Conservation (phyloP, 164 flowering plant genomes). For the Kalanchoe fedtschenkoi region DNA sequence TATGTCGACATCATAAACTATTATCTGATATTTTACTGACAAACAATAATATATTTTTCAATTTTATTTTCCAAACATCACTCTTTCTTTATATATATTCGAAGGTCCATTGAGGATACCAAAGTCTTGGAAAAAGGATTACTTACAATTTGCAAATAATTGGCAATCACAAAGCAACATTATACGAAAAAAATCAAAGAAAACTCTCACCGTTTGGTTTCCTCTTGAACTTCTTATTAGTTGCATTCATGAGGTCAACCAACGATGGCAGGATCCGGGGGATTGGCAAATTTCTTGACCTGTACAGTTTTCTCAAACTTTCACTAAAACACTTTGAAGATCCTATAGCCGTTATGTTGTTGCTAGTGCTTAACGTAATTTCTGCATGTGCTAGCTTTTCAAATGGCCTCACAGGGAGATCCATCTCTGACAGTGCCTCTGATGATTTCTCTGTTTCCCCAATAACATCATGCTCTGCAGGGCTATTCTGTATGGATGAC, state of each 20-base stretch:
- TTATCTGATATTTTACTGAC: too few species aligned
- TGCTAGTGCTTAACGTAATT: slow-evolving; percentile 6
- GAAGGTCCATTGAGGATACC: too few species aligned
- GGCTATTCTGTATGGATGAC: neutral
- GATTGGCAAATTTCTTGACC: slow-evolving; percentile 70
- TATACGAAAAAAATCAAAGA: neutral
- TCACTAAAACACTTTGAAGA: slow-evolving; percentile 28
- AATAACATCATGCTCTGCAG: neutral
- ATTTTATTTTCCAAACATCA: too few species aligned
- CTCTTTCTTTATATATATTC: too few species aligned
- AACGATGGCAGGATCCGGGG: slow-evolving; percentile 78
- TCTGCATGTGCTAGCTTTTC: slow-evolving; percentile 13
- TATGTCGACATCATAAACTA: too few species aligned
- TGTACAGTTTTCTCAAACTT: slow-evolving; percentile 49
- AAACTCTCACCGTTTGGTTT: neutral
- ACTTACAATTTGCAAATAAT: neutral
- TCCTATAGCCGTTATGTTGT: slow-evolving; percentile 12
- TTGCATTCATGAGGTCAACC: slow-evolving; percentile 42
- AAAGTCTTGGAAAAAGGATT: neutral
- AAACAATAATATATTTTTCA: too few species aligned
- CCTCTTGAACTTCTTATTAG: slow-evolving; percentile 33
- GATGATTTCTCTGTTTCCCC: neutral
- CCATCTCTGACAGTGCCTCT: neutral
- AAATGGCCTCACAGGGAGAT: slow-evolving; percentile 5
- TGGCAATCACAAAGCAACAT: neutral